phyloP scores from a whole-genome alignment of 1,139 yeast genomes.

The Sugiyamaella grinbergsii region DNA sequence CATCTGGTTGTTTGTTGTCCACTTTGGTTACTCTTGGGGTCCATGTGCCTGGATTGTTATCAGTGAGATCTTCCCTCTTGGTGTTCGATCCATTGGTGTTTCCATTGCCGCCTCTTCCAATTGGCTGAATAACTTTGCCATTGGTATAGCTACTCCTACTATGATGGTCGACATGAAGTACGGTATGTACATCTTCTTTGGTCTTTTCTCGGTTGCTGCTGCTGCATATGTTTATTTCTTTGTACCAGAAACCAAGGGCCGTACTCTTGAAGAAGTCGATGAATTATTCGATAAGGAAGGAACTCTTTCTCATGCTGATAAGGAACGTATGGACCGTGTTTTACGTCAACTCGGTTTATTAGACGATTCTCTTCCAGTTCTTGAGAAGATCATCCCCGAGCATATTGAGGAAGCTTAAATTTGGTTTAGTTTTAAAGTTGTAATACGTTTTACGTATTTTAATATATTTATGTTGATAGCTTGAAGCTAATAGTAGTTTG shows the following conservation, averaged over 20 bases:
- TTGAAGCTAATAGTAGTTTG: too few species aligned
- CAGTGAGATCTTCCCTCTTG: conserved; percentile 57
- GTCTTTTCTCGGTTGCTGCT: conserved; percentile 56
- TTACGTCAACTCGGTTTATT: conserved; percentile 27
- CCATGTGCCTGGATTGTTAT: conserved; percentile 61
- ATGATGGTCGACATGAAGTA: conserved; percentile 57
- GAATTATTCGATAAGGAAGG: conserved; percentile 40
- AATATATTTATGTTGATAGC: background rate
- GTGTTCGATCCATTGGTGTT: conserved; percentile 57
- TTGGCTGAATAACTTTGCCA: conserved; percentile 81
- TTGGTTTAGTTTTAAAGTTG: background rate
- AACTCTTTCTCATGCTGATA: conserved; percentile 22
- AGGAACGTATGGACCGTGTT: conserved; percentile 28
- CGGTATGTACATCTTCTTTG: conserved; percentile 69
- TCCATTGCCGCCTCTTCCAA: conserved; percentile 68
- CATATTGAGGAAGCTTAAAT: conserved; percentile 20
- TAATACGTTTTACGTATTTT: conserved; percentile 1
- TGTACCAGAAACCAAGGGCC: conserved; percentile 76
- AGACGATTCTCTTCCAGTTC: conserved; percentile 24
- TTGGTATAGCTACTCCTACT: conserved; percentile 63
- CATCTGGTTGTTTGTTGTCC: conserved; percentile 50
- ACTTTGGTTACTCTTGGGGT: conserved; percentile 73
- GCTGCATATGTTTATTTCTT: conserved; percentile 57
- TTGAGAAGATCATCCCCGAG: conserved; percentile 17
- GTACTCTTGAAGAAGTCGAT: conserved; percentile 74